Conservation (phyloP, 2,329 filamentous ascomycete species). For the Colletotrichum sp. region DNA sequence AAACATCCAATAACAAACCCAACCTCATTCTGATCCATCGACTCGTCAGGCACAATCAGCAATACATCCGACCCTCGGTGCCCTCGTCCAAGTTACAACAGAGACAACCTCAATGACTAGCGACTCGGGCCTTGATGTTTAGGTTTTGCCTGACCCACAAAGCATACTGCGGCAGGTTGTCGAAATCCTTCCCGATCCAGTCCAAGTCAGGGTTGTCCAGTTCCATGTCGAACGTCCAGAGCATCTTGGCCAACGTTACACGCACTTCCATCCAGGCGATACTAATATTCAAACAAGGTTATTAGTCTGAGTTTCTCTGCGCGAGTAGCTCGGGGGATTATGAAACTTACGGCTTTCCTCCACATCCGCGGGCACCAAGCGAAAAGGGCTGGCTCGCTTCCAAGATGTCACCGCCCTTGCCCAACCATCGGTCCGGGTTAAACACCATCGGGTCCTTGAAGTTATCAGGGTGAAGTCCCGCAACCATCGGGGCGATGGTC, state of each 20-base stretch:
- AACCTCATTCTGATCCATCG: background rate
- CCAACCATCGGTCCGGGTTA: background rate
- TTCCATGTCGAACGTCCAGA: background rate
- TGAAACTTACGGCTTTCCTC: background rate
- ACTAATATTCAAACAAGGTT: background rate
- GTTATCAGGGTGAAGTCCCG: background rate
- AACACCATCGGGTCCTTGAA: background rate
- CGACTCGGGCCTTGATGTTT: background rate
- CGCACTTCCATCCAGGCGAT: background rate
- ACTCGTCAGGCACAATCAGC: background rate
- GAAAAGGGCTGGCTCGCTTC: background rate
- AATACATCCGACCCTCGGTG: background rate
- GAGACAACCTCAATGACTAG: background rate
- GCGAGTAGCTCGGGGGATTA: rapidly evolving
- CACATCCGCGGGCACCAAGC: background rate
- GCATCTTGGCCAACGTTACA: background rate
- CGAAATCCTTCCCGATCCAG: background rate
- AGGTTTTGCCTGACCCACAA: background rate
- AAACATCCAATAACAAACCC: background rate
- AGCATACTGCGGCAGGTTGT: background rate
- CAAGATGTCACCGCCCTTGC: background rate
- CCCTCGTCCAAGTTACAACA: background rate
- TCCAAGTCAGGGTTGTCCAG: background rate
- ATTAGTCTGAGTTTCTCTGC: background rate
- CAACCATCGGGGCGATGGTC: background rate